Evolutionary conservation across 2,329 filamentous ascomycete genomes (phyloP), one percentile per base, ranked within the genome.

Genomic region (Didymella keratinophila): DNA sequence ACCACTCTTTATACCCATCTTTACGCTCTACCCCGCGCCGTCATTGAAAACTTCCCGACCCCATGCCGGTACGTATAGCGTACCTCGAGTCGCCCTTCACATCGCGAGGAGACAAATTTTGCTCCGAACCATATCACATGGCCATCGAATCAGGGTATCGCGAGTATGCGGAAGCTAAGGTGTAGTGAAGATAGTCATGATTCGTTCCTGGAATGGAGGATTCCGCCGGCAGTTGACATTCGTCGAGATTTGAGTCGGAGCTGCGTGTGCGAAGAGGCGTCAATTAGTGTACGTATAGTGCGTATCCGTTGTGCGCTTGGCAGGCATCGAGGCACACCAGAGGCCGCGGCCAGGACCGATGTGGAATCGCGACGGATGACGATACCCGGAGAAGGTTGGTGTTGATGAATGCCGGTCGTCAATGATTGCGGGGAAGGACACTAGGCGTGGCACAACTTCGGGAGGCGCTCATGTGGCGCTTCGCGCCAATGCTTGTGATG

Each of bases 401-500:
- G 37, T 39, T 37, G 28, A 21, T n/a, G 39, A 32, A 12, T 23
- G 18, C 14, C 18, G 8, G 32, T 37, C 12, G 27, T 32, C 21
- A 18, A 27, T n/a, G 18, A 45, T 25, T 47, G 48, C 55, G 48
- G 48, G 55, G 48, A 52, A 48, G n/a, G 21, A n/a, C 41, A 23
- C 30, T 20, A n/a, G 36, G 28, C 27, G 3, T 18, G 48, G 54
- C 48, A 47, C 32, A 47, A 47, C 36, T 43, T 57, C 54, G 54
- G 52, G 21, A 47, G 34, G 21, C 54, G 48, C 48, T 52, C 42
- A 52, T 28, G 47, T 52, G 34, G 48, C 43, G 48, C 48, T 23
- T 20, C 39, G 21, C 5, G 25, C 18, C 45, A 30, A 25, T 49
- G 47, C 47, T 50, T 39, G 28, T 18, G 14, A 56, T 32, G 53